These are phyloP conservation scores for Fusarium sp. DNA, from an alignment of 2,329 filamentous ascomycete species.

Conservation along the genomic window DNA sequence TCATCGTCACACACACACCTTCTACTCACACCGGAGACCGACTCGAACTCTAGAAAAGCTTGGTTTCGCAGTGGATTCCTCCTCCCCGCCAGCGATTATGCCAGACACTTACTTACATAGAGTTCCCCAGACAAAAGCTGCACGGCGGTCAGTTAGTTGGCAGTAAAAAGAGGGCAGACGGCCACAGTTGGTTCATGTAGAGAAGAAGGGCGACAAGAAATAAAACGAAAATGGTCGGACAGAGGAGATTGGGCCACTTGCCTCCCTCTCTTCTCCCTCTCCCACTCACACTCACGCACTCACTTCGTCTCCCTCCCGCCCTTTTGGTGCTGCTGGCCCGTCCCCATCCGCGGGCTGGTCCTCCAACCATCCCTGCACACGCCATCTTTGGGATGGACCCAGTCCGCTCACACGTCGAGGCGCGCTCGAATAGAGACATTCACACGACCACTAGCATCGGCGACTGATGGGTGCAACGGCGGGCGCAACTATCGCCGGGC, in stretches of 20 bases:
- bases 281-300: constrained; percentile 1
- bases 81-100: too few species aligned
- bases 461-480: background rate
- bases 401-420: constrained; percentile 41
- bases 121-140: too few species aligned
- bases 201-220: background rate
- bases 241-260: constrained; percentile 2
- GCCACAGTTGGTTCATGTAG: background rate
- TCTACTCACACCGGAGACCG: constrained; percentile 19
- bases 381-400: constrained; percentile 27
- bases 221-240: background rate
- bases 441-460: background rate
- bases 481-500: background rate
- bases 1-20: constrained; percentile 41
- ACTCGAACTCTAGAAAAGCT: constrained; percentile 9
- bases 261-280: background rate
- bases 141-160: too few species aligned
- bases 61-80: background rate
- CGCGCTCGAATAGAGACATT: constrained; percentile 5
- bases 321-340: background rate
- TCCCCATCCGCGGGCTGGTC: constrained; percentile 27
- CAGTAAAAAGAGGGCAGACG: background rate
- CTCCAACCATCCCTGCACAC: constrained; percentile 29
- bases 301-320: constrained; percentile 6
- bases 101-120: too few species aligned